A percentile compares a stretch with the other conserved stretches of the same genome.
Conservation (phyloP, 78 protist genomes). For the Planoprotostelium fungivorum region DNA sequence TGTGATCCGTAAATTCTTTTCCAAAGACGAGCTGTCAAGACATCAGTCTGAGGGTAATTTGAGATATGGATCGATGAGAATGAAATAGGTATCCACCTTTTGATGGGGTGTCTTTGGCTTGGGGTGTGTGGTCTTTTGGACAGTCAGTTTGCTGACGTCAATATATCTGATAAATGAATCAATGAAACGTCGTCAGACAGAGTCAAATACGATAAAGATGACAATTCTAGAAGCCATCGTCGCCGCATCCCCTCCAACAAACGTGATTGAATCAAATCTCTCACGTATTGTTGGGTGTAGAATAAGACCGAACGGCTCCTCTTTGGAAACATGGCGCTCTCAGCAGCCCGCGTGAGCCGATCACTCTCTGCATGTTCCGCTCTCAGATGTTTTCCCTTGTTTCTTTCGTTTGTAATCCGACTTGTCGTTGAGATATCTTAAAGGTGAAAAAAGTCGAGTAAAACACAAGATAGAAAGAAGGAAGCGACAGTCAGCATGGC, state of each 20-base stretch:
- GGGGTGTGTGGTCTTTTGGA: constrained; percentile 60
- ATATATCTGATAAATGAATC: neutral
- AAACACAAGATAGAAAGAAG: neutral
- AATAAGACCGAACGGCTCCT: too few relatives aligned
- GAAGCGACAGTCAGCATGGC: neutral
- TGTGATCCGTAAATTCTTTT: constrained; percentile 81
- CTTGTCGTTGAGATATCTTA: neutral
- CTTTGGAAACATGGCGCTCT: too few relatives aligned
- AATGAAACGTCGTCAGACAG: neutral
- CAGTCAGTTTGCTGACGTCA: constrained; percentile 18
- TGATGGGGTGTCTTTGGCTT: constrained; percentile 27
- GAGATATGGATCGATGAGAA: too few relatives aligned
- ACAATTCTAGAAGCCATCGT: too few relatives aligned
- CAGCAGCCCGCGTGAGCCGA: too few relatives aligned
- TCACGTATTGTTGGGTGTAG: neutral
- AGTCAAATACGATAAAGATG: neutral
- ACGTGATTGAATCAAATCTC: neutral
- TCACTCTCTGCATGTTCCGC: neutral
- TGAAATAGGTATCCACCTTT: neutral
- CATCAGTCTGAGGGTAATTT: too few relatives aligned
- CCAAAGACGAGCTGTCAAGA: constrained; percentile 81
- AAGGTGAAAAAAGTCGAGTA: neutral
- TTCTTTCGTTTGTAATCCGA: neutral
- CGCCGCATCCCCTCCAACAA: too few relatives aligned
- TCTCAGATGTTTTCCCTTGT: neutral